phyloP scores from a whole-genome alignment of 2,329 filamentous ascomycete genomes.

The Diaporthe destruens region DNA sequence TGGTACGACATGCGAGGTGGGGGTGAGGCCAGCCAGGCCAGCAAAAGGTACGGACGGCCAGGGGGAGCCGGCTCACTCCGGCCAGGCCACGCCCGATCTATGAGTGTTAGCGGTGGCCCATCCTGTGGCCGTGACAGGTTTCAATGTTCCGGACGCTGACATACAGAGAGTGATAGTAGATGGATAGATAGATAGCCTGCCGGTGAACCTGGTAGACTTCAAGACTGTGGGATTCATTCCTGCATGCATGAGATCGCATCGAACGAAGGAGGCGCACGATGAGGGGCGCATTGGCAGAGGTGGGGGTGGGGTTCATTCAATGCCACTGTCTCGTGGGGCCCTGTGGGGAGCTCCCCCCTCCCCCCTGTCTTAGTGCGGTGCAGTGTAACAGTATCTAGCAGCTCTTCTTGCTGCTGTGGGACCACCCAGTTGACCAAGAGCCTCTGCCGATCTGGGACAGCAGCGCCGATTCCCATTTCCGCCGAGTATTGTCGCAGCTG shows the following conservation, averaged over 20 bases:
- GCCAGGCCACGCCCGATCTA: too few relatives aligned
- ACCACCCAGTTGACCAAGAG: neutral
- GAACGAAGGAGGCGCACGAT: neutral
- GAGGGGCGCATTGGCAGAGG: slow-evolving; percentile 9
- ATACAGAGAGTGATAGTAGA: too few relatives aligned
- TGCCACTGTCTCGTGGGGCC: slow-evolving; percentile 6
- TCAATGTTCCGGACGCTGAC: neutral
- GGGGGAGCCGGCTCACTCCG: too few relatives aligned
- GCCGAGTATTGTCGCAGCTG: slow-evolving; percentile 23
- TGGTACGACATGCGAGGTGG: neutral
- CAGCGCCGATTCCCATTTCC: slow-evolving; percentile 29
- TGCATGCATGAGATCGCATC: neutral
- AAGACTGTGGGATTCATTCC: too few relatives aligned
- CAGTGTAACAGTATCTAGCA: too few relatives aligned
- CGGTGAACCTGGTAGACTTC: too few relatives aligned
- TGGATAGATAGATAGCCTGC: neutral
- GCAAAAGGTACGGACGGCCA: too few relatives aligned
- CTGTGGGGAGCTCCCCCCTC: neutral
- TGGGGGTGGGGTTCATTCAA: slow-evolving; percentile 16
- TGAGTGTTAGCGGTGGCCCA: too few relatives aligned
- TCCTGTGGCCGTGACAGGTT: too few relatives aligned
- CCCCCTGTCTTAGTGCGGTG: neutral
- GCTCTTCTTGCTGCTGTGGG: neutral
- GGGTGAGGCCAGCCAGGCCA: too few relatives aligned
- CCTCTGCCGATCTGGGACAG: slow-evolving; percentile 30